Conservation (phyloP, 1,284 basidiomycete genomes). For the Cryptococcus deneoformans region DNA sequence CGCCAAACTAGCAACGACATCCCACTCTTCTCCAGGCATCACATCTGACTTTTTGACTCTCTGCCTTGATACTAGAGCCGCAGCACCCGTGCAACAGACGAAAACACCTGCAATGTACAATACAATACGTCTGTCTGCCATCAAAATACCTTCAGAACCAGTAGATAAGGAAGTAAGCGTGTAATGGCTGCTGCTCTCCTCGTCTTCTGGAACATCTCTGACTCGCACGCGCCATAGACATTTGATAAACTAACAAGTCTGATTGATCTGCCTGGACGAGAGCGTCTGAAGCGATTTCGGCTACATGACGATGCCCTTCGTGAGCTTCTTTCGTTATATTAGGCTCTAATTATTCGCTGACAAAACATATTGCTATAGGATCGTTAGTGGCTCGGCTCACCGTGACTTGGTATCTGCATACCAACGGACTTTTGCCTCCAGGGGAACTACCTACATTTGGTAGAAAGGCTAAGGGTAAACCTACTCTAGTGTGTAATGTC, state of each 20-base stretch:
- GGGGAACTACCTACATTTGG: constrained; percentile 19
- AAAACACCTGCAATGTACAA: background rate
- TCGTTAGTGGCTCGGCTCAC: constrained; percentile 34
- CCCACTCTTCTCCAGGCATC: no score
- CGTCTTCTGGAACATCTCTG: background rate
- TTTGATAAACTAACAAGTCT: constrained; percentile 24
- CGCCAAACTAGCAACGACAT: no score
- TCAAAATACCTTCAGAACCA: constrained; percentile 11
- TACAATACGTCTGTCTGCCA: constrained; percentile 14
- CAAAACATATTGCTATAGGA: constrained; percentile 13
- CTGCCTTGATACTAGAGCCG: no score
- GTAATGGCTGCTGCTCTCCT: background rate
- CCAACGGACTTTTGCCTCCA: constrained; percentile 9
- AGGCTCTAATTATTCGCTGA: background rate
- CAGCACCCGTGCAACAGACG: no score
- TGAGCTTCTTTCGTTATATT: constrained; percentile 1
- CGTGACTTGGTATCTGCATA: constrained; percentile 36
- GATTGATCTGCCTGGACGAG: constrained; percentile 18
- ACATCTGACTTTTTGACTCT: no score
- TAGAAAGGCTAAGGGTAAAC: constrained; percentile 31
- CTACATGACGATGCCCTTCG: constrained; percentile 29
- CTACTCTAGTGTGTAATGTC: constrained; percentile 24
- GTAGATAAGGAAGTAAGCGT: constrained; percentile 10
- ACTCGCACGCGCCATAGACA: constrained; percentile 11
- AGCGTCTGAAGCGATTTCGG: constrained; percentile 30